phyloP scores from a whole-genome alignment of 192 early-diverging fungal species.

The Dissophora globulifera region DNA sequence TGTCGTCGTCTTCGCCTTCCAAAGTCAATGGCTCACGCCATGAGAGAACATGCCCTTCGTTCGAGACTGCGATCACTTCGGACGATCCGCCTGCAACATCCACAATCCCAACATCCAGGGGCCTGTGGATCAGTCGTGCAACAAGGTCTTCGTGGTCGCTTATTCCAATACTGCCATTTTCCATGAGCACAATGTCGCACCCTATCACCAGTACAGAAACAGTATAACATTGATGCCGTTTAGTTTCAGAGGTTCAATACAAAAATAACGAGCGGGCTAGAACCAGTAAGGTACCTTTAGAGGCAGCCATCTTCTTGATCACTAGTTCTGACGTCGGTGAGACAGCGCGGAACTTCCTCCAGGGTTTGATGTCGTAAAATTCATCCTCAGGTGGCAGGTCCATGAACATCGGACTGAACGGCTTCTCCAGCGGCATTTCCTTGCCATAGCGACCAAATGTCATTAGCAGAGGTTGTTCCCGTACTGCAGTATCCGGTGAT shows the following conservation, averaged over 20 bases:
- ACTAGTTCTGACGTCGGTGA: slow-evolving; percentile 25
- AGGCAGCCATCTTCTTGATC: slow-evolving; percentile 44
- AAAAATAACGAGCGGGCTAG: too few species aligned
- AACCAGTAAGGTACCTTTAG: slow-evolving; percentile 25
- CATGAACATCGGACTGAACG: slow-evolving; percentile 34
- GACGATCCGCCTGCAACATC: slow-evolving; percentile 49
- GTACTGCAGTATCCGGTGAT: background rate
- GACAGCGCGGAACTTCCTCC: slow-evolving; percentile 40
- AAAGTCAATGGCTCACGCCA: slow-evolving; percentile 39
- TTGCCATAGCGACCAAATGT: slow-evolving; percentile 45
- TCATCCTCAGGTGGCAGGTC: slow-evolving; percentile 48
- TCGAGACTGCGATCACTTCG: slow-evolving; percentile 43
- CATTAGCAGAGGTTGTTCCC: slow-evolving; percentile 40
- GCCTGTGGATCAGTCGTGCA: slow-evolving; percentile 47
- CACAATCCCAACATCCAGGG: slow-evolving; percentile 25
- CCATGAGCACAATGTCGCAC: slow-evolving; percentile 51
- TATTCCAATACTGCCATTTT: slow-evolving; percentile 44
- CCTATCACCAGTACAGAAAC: slow-evolving; percentile 9
- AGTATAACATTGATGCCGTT: too few species aligned
- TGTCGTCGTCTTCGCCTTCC: too few species aligned
- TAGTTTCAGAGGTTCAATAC: too few species aligned
- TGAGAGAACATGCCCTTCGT: slow-evolving; percentile 36
- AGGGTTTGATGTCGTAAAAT: slow-evolving; percentile 48
- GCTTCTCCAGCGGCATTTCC: slow-evolving; percentile 30
- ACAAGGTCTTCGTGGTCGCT: slow-evolving; percentile 53